Evolutionary conservation across 805 yeast genomes (phyloP).

Genomic region (Clavispora phyllophila): DNA sequence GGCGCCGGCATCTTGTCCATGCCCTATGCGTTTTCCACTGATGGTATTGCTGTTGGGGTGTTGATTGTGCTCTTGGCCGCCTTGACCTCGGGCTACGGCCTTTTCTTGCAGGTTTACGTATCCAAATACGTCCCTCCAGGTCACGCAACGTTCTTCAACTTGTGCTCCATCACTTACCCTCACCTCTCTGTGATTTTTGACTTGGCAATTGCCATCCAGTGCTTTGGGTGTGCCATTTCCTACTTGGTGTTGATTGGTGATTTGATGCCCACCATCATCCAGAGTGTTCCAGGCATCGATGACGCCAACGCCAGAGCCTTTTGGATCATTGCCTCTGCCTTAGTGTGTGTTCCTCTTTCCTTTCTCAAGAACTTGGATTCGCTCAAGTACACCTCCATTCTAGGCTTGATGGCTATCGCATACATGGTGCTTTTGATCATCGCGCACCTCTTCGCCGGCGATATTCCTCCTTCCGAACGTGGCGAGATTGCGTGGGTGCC

Average conservation of each 20-base stretch:
- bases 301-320: conserved; percentile 38
- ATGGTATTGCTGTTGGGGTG: conserved; percentile 58
- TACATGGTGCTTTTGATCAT: conserved; percentile 72
- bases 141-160: conserved; percentile 65
- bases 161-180: conserved; percentile 66
- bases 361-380: conserved; percentile 75
- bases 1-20: conserved; percentile 82
- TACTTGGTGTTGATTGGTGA: conserved; percentile 75
- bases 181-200: conserved; percentile 62
- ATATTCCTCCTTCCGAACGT: conserved; percentile 33
- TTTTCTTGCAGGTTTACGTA: conserved; percentile 55
- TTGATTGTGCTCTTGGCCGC: conserved; percentile 57
- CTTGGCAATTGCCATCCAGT: conserved; percentile 66
- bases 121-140: conserved; percentile 53
- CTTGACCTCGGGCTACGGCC: conserved; percentile 59
- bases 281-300: conserved; percentile 17
- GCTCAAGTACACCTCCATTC: conserved; percentile 75
- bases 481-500: conserved; percentile 33
- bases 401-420: conserved; percentile 76
- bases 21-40: conserved; percentile 66
- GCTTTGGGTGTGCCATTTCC: conserved; percentile 72
- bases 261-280: conserved; percentile 57
- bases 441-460: conserved; percentile 59
- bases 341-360: conserved; percentile 55
- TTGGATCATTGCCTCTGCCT: conserved; percentile 53